phyloP scores from a whole-genome alignment of 2,329 filamentous ascomycete species.

The Penicillium sp. region DNA sequence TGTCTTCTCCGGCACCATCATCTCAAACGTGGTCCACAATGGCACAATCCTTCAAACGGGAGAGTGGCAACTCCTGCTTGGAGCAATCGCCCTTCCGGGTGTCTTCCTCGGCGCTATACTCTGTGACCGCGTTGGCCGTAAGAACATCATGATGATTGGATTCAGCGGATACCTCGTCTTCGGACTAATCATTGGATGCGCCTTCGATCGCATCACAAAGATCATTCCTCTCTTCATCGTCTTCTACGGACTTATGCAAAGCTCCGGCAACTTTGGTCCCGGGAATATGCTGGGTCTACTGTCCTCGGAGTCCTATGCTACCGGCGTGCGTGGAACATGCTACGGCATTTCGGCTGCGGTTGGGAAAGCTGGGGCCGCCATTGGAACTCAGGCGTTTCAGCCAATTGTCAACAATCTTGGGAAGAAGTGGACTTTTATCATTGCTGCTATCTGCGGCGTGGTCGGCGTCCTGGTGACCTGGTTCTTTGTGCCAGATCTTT shows the following conservation, averaged over 20 bases:
- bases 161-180: constrained; percentile 59
- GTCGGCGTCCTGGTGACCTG: constrained; percentile 56
- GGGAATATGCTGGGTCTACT: constrained; percentile 59
- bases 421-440: constrained; percentile 60
- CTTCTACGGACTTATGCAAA: constrained; percentile 60
- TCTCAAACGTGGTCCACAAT: constrained; percentile 48
- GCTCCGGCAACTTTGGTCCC: constrained; percentile 57
- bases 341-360: constrained; percentile 60
- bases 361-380: constrained; percentile 59
- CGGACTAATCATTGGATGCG: constrained; percentile 58
- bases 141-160: constrained; percentile 59
- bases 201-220: constrained; percentile 56
- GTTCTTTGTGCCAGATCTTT: constrained; percentile 56
- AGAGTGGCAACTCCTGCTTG: constrained; percentile 56
- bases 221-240: constrained; percentile 60
- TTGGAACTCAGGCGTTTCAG: constrained; percentile 59
- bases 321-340: constrained; percentile 58
- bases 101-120: constrained; percentile 58
- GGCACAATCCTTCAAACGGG: constrained; percentile 52
- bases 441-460: constrained; percentile 59
- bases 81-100: constrained; percentile 54
- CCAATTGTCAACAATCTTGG: constrained; percentile 55
- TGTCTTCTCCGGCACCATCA: constrained; percentile 55
- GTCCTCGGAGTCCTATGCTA: constrained; percentile 59
- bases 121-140: constrained; percentile 56